phyloP scores from a whole-genome alignment of 805 yeast species.

The Spathaspora girioi region DNA sequence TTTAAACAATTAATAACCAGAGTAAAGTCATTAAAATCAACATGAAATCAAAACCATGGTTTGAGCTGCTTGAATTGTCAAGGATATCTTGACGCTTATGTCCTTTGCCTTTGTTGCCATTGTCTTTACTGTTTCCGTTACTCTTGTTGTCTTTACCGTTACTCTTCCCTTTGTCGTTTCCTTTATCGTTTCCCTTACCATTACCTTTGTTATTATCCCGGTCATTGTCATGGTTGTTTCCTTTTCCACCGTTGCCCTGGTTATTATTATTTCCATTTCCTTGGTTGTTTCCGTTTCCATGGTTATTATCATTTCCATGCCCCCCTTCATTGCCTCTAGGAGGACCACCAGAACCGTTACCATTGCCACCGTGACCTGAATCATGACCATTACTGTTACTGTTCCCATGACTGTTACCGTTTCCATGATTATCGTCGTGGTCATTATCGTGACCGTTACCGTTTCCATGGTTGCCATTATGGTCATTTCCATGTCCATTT shows the following conservation, averaged over 20 bases:
- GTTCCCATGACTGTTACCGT: background rate
- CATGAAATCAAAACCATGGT: background rate
- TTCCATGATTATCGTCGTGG: too few species aligned
- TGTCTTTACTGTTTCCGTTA: background rate
- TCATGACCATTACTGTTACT: background rate
- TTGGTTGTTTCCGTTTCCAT: background rate
- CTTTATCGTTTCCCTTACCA: background rate
- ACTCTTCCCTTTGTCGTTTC: background rate
- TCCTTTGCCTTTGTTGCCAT: background rate
- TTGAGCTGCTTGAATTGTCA: background rate
- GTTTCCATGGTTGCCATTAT: background rate
- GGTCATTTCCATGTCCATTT: background rate
- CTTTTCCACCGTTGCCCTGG: too few species aligned
- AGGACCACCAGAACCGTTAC: background rate
- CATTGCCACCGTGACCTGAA: too few species aligned
- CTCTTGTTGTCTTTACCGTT: background rate
- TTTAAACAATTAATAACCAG: background rate
- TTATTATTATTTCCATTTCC: background rate
- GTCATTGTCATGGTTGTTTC: background rate
- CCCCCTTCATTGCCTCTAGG: background rate
- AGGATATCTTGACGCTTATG: background rate
- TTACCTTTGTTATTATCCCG: background rate
- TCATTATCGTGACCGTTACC: too few species aligned
- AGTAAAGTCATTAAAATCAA: too few species aligned
- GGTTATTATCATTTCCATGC: background rate